Evolutionary conservation across 148 eudicot species (phyloP).

Genomic region (Rhododendron williamsianum): DNA sequence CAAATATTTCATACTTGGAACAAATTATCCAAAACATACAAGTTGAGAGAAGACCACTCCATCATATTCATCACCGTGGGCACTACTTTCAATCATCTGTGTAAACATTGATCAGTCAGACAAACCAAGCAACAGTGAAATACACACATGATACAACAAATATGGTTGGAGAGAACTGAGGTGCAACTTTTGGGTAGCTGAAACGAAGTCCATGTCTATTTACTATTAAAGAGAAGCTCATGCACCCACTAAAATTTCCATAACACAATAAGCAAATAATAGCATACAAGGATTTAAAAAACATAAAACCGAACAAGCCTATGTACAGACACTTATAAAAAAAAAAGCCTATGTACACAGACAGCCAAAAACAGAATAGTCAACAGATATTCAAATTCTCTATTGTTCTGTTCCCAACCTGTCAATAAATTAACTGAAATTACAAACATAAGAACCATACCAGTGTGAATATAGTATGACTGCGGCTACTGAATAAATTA

Average conservation of each 20-base stretch:
- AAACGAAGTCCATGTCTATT: neutral
- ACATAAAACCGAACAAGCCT: neutral
- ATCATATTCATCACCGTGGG: conserved; percentile 92
- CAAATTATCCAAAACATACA: conserved; percentile 36
- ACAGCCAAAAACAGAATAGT: neutral
- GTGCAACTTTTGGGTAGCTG: neutral
- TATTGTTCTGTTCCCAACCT: neutral
- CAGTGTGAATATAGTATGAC: conserved; percentile 97
- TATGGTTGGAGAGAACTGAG: neutral
- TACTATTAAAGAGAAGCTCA: neutral
- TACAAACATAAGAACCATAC: conserved; percentile 33
- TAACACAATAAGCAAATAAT: neutral
- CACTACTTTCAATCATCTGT: conserved; percentile 98
- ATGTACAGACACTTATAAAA: neutral
- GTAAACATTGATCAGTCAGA: neutral
- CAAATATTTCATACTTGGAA: neutral
- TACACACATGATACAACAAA: neutral
- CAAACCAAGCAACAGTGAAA: neutral
- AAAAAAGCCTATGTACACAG: no score
- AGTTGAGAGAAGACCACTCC: conserved; percentile 97
- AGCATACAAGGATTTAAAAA: conserved; percentile 2
- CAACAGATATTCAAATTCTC: neutral
- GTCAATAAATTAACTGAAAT: neutral
- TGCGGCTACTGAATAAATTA: conserved; percentile 93
- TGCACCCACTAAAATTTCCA: neutral